Conservation (phyloP, 495 filamentous ascomycete species). For the Parathielavia hyrcaniae region DNA sequence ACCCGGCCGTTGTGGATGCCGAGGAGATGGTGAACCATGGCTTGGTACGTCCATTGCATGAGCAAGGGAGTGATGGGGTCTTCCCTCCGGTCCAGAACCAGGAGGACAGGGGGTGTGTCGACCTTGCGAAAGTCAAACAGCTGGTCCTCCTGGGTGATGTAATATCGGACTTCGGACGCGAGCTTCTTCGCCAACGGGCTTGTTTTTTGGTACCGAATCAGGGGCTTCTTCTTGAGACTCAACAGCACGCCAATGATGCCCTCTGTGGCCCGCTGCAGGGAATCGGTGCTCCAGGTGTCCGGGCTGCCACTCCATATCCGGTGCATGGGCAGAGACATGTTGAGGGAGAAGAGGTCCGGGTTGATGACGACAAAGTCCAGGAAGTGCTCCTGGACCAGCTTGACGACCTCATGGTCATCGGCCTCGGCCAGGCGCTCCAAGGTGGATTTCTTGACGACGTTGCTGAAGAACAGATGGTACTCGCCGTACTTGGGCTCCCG, state of each 20-base stretch:
- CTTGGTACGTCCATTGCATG: conserved; percentile 98
- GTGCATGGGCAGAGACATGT: conserved; percentile 65
- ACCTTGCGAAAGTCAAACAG: conserved; percentile 94
- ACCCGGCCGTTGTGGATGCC: conserved; percentile 92
- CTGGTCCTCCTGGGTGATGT: conserved; percentile 91
- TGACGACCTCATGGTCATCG: conserved; percentile 96
- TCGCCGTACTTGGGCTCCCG: conserved; percentile 96
- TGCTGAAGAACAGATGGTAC: conserved; percentile 95
- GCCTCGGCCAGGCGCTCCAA: conserved; percentile 92
- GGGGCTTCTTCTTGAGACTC: conserved; percentile 88
- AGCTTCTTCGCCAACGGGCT: conserved; percentile 87
- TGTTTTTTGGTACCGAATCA: conserved; percentile 91
- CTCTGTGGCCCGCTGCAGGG: conserved; percentile 75
- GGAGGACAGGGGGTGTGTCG: conserved; percentile 87
- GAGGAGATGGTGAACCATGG: conserved; percentile 95
- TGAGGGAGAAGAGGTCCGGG: conserved; percentile 82
- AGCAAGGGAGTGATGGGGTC: conserved; percentile 94
- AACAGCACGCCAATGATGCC: conserved; percentile 77
- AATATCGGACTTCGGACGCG: conserved; percentile 84
- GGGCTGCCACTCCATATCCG: conserved; percentile 73
- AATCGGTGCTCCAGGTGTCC: conserved; percentile 85
- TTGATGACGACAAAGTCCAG: conserved; percentile 94
- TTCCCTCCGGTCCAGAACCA: conserved; percentile 86
- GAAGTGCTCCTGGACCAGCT: conserved; percentile 87
- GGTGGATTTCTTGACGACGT: conserved; percentile 92